Evolutionary conservation across 2,329 filamentous ascomycete genomes (phyloP), one percentile per base, ranked within the genome.

Genomic region (Lasiodiplodia gonubiensis): DNA sequence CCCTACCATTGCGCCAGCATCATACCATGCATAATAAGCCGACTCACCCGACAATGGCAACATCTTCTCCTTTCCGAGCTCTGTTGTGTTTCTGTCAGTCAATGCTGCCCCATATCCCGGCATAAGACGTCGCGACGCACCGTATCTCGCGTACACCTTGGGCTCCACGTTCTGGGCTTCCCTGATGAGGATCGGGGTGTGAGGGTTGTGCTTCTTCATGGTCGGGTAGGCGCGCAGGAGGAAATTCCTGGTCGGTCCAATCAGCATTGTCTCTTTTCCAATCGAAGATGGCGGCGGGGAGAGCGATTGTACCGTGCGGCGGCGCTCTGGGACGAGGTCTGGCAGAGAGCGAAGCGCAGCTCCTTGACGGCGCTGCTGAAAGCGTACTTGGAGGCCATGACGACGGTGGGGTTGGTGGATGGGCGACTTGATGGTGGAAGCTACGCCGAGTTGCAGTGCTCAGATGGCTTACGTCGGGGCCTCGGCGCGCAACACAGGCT

Each of bases 161-260:
- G 95, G 94, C 78, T 91, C 84, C 66, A 92, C 92, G 76, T 92
- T 93, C 73, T 88, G 84, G 64, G 94, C 95, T 85, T 98, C 95
- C 78, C 95, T 92, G 76, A 99, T 89, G 85, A 99, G 85, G 81
- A 99, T 98, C 66, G 95, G 95, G 59, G 88, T 94, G 81, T 92
- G 85, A 67, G 95, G 95, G 85, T 99, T 99, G 86, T 94, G 92
- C 86, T 97, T 96, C 89, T 99, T 99, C 94, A 99, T 98, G 69
- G 92, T 95, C 55, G 95, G 95, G 82, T 99, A 99, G 72, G 93
- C 90, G 79, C 92, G 89, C 71, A 90, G 90, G 72, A 99, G 86
- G 83, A 99, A 99, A 35, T 91, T 90, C 80, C 95, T 97, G 74
- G 21, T 30, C 21, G 37, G 52, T 67, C 65, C 33, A 59, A 68